phyloP scores from a whole-genome alignment of 257 asterid species.

The Oldenlandia corymbosa region DNA sequence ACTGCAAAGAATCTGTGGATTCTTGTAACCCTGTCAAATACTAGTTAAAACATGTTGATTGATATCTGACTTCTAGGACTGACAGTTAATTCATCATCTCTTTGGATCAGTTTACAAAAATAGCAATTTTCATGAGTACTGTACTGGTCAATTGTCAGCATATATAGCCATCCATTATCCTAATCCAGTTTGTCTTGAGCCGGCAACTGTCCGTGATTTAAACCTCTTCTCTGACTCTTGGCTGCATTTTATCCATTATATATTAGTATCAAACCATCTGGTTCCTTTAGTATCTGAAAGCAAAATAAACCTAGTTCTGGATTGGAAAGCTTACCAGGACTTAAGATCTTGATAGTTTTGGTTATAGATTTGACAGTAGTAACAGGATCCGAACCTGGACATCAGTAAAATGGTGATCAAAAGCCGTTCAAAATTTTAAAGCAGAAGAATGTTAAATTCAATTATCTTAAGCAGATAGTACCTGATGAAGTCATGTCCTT shows the following conservation, averaged over 20 bases:
- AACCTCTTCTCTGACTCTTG: slow-evolving; percentile 32
- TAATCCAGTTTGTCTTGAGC: slow-evolving; percentile 13
- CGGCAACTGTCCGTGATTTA: slow-evolving; percentile 18
- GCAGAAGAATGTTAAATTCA: not conserved
- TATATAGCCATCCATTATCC: slow-evolving; percentile 9
- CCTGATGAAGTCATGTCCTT: slow-evolving; percentile 43
- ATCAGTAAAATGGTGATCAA: slow-evolving; percentile 13
- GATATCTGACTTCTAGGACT: slow-evolving; percentile 15
- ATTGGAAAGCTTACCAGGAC: slow-evolving; percentile 64
- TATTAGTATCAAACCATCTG: slow-evolving; percentile 6
- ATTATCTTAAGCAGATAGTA: slow-evolving; percentile 21
- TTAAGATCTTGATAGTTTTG: slow-evolving; percentile 54
- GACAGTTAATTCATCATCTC: slow-evolving; percentile 18
- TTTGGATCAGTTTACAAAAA: slow-evolving; percentile 10
- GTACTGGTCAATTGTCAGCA: slow-evolving; percentile 29
- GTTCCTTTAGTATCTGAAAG: not conserved
- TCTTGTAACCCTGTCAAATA: not conserved
- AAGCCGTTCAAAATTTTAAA: slow-evolving; percentile 7
- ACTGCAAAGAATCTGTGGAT: not conserved
- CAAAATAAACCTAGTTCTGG: not conserved
- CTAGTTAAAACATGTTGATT: not conserved
- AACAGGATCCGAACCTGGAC: slow-evolving; percentile 56
- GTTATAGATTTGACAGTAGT: slow-evolving; percentile 64
- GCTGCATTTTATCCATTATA: slow-evolving; percentile 37
- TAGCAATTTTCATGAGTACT: slow-evolving; percentile 1